Conservation (phyloP, 2,329 filamentous ascomycete species). For the Penicillium sp. region DNA sequence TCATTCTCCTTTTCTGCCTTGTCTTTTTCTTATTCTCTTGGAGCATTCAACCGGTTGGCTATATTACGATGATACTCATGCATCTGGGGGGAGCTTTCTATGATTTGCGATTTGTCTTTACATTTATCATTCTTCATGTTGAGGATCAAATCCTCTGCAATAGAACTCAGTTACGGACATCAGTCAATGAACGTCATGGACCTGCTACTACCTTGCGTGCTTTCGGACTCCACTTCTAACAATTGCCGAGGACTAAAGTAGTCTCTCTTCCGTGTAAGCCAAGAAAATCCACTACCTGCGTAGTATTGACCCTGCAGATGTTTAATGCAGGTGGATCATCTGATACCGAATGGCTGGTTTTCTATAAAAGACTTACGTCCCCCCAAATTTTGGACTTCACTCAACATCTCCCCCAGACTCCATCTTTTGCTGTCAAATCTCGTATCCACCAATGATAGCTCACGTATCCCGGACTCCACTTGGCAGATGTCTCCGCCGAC, state of each 20-base stretch:
- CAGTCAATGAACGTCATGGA: not conserved
- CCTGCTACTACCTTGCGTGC: not conserved
- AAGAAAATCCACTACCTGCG: slow-evolving; percentile 10
- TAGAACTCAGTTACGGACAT: not conserved
- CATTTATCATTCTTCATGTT: slow-evolving; percentile 1
- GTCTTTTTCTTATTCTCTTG: slow-evolving; percentile 18
- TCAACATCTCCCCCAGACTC: not conserved
- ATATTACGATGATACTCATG: slow-evolving; percentile 33
- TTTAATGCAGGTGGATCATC: slow-evolving; percentile 4
- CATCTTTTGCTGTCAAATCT: slow-evolving; percentile 6
- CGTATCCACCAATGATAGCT: slow-evolving; percentile 14
- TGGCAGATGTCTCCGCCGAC: not conserved
- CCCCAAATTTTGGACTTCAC: not conserved
- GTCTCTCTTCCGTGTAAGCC: slow-evolving; percentile 5
- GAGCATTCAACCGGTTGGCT: slow-evolving; percentile 28
- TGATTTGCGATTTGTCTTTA: not conserved
- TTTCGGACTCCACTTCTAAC: not conserved
- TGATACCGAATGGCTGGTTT: not conserved
- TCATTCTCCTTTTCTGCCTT: slow-evolving; percentile 13
- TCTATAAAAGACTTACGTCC: not conserved
- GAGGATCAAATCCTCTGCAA: not conserved
- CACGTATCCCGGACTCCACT: slow-evolving; percentile 14
- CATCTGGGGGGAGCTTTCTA: slow-evolving; percentile 37
- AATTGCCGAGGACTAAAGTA: not conserved
- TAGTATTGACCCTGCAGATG: slow-evolving; percentile 1